Conservation (phyloP, 2,329 filamentous ascomycete species). For the Penicillium sp. region DNA sequence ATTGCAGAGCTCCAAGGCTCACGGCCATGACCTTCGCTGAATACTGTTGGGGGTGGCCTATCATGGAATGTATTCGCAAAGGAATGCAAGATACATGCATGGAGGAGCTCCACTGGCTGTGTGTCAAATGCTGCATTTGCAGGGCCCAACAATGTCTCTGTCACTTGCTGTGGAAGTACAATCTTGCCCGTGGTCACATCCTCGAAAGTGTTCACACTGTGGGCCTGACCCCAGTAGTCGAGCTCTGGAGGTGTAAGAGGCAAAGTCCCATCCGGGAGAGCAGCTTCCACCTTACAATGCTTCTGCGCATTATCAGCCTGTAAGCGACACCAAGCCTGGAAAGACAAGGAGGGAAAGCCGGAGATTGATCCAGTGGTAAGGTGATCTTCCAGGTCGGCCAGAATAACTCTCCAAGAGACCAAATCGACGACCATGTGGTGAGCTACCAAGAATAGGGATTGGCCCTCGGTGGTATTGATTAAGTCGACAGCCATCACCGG, state of each 20-base stretch:
- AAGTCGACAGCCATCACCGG: slow-evolving; percentile 24
- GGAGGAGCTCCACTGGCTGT: background rate
- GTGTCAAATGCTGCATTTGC: background rate
- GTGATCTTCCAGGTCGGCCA: slow-evolving; percentile 8
- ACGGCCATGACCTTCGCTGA: slow-evolving; percentile 17
- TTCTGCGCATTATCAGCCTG: background rate
- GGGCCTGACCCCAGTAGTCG: background rate
- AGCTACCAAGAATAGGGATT: slow-evolving; percentile 21
- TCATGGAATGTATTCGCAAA: slow-evolving; percentile 5
- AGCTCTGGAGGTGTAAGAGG: background rate
- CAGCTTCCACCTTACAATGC: background rate
- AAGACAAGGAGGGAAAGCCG: background rate
- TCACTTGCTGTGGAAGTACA: background rate
- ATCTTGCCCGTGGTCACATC: background rate
- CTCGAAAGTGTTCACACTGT: background rate
- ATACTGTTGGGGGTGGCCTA: slow-evolving; percentile 9
- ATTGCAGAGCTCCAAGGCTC: slow-evolving; percentile 7
- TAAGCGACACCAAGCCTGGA: background rate
- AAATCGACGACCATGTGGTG: slow-evolving; percentile 27
- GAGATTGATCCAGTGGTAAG: background rate
- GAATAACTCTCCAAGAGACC: slow-evolving; percentile 24
- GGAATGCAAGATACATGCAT: background rate
- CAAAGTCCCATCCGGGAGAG: background rate
- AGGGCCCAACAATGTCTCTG: background rate
- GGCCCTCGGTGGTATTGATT: slow-evolving; percentile 5